Percentiles rank a stretch among this genome's conserved stretches.
Conservation (phyloP, 1,284 basidiomycete genomes). For the Mycena sp. region DNA sequence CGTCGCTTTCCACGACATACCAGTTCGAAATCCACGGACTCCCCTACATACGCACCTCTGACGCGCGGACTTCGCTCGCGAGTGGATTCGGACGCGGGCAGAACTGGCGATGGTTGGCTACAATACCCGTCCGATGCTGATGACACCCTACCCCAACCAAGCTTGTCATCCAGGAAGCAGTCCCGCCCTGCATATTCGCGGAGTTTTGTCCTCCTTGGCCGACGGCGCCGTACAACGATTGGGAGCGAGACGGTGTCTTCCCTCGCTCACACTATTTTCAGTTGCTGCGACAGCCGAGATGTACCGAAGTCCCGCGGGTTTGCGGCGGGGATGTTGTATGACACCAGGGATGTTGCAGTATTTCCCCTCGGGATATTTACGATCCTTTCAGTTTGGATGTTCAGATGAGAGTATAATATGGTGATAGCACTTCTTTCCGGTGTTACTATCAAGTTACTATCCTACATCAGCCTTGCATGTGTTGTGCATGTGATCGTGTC, state of each 20-base stretch:
- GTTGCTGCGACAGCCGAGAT: slow-evolving; percentile 14
- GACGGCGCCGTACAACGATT: slow-evolving; percentile 51
- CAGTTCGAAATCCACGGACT: background rate
- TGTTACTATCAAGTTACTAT: no score
- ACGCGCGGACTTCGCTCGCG: slow-evolving; percentile 13
- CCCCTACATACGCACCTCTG: slow-evolving; percentile 14
- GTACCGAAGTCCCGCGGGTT: slow-evolving; percentile 30
- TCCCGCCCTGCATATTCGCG: slow-evolving; percentile 43
- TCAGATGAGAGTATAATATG: slow-evolving; percentile 29
- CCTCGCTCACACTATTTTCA: slow-evolving; percentile 5
- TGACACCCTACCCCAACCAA: slow-evolving; percentile 29
- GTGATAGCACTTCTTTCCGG: no score
- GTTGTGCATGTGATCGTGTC: background rate
- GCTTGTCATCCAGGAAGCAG: slow-evolving; percentile 23
- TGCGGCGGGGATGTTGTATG: slow-evolving; percentile 40
- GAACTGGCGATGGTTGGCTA: slow-evolving; percentile 42
- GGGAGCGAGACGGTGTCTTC: slow-evolving; percentile 37
- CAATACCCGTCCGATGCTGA: slow-evolving; percentile 27
- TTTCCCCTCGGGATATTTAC: slow-evolving; percentile 51
- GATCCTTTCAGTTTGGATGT: slow-evolving; percentile 48
- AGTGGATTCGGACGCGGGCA: slow-evolving; percentile 35
- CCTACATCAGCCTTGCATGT: no score
- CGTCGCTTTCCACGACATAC: slow-evolving; percentile 20
- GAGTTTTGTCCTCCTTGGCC: slow-evolving; percentile 53
- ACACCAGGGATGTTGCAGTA: slow-evolving; percentile 50